Percentiles rank a stretch among this genome's conserved stretches.
Evolutionary conservation across 805 yeast genomes (phyloP).

Genomic region (Hanseniaspora clermontiae): DNA sequence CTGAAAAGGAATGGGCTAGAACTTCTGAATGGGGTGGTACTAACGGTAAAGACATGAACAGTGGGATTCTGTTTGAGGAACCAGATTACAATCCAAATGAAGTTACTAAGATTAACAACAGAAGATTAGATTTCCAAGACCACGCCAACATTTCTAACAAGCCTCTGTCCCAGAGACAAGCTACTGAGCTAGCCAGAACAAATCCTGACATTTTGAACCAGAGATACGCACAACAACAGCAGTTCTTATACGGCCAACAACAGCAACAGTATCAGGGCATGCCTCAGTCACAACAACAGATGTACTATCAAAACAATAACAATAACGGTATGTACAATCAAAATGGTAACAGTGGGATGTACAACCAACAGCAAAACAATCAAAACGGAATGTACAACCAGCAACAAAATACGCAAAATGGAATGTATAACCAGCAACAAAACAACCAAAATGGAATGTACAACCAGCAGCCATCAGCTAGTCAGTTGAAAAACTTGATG

Average conservation of each 20-base stretch:
- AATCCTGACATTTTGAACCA: constrained; percentile 10
- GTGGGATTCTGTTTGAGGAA: constrained; percentile 82
- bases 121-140: constrained; percentile 12
- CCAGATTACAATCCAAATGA: constrained; percentile 44
- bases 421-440: not conserved
- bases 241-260: constrained; percentile 14
- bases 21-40: constrained; percentile 96
- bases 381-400: constrained; percentile 14
- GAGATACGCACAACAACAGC: constrained; percentile 13
- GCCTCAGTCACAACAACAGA: constrained; percentile 14
- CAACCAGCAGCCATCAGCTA: constrained; percentile 15
- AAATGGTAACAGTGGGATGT: not conserved
- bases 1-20: constrained; percentile 81
- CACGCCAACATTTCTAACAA: constrained; percentile 12
- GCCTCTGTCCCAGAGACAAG: constrained; percentile 12
- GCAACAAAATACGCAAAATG: not conserved
- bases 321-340: not conserved
- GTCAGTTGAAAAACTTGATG: constrained; percentile 33
- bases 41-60: constrained; percentile 66
- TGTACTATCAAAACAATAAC: constrained; percentile 14
- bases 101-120: constrained; percentile 6
- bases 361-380: not conserved
- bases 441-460: not conserved
- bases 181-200: constrained; percentile 13
- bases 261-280: constrained; percentile 15